phyloP scores from a whole-genome alignment of 73 alveolate genomes.

The Blepharisma japonicum region DNA sequence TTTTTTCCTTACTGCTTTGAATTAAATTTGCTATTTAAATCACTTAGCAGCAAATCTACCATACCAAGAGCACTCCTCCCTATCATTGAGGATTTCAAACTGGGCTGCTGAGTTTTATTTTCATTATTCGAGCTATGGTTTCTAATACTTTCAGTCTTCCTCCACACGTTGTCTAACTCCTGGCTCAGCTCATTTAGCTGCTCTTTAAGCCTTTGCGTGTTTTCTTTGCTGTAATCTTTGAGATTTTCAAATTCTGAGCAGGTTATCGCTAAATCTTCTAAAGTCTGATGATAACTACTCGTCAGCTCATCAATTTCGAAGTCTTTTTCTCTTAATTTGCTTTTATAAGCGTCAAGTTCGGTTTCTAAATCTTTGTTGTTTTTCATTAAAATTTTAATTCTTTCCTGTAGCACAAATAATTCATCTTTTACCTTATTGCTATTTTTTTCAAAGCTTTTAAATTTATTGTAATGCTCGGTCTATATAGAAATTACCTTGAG shows the following conservation, averaged over 20 bases:
- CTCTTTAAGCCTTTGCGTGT: slow-evolving; percentile 20
- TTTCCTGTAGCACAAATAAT: background rate
- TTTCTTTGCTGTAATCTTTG: slow-evolving; percentile 14
- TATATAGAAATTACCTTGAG: background rate
- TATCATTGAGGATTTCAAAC: too few species aligned
- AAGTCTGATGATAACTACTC: background rate
- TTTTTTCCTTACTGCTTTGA: too few species aligned
- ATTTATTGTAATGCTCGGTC: background rate
- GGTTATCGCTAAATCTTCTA: slow-evolving; percentile 21
- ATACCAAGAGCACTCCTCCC: too few species aligned
- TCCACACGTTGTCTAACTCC: background rate
- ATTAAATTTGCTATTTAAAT: too few species aligned
- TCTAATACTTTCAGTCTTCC: too few species aligned
- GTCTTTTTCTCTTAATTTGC: slow-evolving; percentile 14
- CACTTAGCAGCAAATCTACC: too few species aligned
- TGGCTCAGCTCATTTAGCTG: slow-evolving; percentile 9
- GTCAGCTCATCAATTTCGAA: slow-evolving; percentile 14
- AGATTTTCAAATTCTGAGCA: slow-evolving; percentile 9
- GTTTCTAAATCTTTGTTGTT: slow-evolving; percentile 11
- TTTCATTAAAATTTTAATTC: background rate
- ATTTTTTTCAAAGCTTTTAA: background rate
- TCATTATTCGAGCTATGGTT: too few species aligned
- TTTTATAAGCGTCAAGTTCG: background rate
- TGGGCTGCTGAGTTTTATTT: too few species aligned
- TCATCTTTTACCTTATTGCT: background rate